phyloP scores from a whole-genome alignment of 2,329 filamentous ascomycete genomes.

The Phaeosphaeriaceae sp. region DNA sequence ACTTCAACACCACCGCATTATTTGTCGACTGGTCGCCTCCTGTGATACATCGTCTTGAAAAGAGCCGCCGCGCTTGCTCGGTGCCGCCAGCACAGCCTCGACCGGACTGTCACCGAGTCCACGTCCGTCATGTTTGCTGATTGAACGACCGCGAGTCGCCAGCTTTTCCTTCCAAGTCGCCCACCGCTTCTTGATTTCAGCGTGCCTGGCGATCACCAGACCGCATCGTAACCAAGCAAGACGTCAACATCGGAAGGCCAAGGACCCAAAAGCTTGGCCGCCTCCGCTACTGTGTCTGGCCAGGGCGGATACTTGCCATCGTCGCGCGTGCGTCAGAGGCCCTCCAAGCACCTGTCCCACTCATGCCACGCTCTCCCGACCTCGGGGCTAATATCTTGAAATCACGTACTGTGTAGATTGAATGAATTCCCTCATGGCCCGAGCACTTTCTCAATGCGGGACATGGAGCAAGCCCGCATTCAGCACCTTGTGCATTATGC shows the following conservation, averaged over 20 bases:
- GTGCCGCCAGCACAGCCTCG: constrained; percentile 19
- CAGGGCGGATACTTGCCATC: not conserved
- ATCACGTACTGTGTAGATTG: too few relatives aligned
- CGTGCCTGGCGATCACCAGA: constrained; percentile 9
- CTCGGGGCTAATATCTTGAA: not conserved
- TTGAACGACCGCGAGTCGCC: not conserved
- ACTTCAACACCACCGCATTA: constrained; percentile 11
- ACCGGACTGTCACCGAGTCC: constrained; percentile 2
- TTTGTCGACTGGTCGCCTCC: constrained; percentile 8
- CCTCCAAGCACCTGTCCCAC: not conserved
- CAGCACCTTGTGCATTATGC: not conserved
- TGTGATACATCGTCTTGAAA: not conserved
- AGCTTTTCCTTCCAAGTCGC: not conserved
- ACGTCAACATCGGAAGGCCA: constrained; percentile 11
- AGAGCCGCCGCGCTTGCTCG: not conserved
- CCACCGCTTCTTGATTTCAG: not conserved
- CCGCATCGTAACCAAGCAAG: constrained; percentile 2
- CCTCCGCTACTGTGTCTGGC: constrained; percentile 10
- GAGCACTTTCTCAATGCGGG: not conserved
- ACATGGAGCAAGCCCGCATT: not conserved
- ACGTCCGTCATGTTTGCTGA: not conserved
- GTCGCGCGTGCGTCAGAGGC: not conserved
- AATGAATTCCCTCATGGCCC: not conserved
- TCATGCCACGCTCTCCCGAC: not conserved
- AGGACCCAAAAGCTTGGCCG: constrained; percentile 19